A percentile compares a stretch with the other conserved stretches of the same genome.
These are phyloP conservation scores for Phytophthora rubi DNA, from an alignment of 352 stramenopile species.

Conservation along the genomic window DNA sequence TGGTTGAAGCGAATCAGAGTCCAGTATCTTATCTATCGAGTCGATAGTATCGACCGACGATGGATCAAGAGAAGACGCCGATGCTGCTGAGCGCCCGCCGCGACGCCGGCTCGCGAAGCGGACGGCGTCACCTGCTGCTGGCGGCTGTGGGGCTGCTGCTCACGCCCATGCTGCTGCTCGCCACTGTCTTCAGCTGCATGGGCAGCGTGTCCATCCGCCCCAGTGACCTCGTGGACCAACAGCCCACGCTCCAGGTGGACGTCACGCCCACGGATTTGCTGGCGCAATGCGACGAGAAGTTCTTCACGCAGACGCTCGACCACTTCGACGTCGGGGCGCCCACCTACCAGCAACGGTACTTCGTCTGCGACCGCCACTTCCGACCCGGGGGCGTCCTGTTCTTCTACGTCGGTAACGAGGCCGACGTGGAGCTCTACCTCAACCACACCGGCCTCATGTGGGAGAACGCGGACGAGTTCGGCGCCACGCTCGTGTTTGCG, in stretches of 20 bases:
- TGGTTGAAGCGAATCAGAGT: not conserved
- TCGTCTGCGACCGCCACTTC: conserved; percentile 84
- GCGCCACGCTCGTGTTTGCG: conserved; percentile 94
- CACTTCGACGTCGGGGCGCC: conserved; percentile 67
- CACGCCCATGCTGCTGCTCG: conserved; percentile 32
- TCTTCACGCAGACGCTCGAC: conserved; percentile 78
- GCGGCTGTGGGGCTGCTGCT: conserved; percentile 24
- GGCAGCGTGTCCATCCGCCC: not conserved
- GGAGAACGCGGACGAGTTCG: conserved; percentile 92
- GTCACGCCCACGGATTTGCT: conserved; percentile 50
- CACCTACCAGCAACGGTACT: conserved; percentile 90
- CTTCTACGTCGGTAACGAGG: conserved; percentile 97
- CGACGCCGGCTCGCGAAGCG: conserved; percentile 1
- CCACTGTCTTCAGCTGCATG: conserved; percentile 15
- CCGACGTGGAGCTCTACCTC: conserved; percentile 94
- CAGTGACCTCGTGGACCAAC: not conserved
- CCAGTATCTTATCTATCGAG: too few relatives aligned
- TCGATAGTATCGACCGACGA: not conserved
- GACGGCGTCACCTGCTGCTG: conserved; percentile 21
- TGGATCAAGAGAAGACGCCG: conserved; percentile 32
- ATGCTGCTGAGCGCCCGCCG: conserved; percentile 9
- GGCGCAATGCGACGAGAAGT: conserved; percentile 70
- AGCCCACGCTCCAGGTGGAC: conserved; percentile 44
- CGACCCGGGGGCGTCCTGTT: conserved; percentile 83
- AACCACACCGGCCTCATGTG: conserved; percentile 97